A percentile compares a stretch with the other conserved stretches of the same genome.
Evolutionary conservation across 306 rosid species (phyloP).

Genomic region (Trifolium pratense): DNA sequence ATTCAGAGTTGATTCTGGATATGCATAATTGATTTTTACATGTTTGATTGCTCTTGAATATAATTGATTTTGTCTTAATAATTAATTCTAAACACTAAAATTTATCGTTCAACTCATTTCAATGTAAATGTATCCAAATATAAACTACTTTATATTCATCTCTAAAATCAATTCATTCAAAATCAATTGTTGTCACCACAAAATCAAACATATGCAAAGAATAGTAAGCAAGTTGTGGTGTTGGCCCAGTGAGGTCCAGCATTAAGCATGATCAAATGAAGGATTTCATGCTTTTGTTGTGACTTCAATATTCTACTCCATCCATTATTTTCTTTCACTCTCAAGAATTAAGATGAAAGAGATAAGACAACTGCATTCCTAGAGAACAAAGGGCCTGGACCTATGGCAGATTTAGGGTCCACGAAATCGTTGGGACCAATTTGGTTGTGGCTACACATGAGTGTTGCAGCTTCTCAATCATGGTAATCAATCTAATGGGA

Average conservation of each 20-base stretch:
- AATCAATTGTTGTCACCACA: too few relatives aligned
- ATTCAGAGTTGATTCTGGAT: too few relatives aligned
- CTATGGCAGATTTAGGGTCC: slow-evolving; percentile 66
- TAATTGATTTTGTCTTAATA: too few relatives aligned
- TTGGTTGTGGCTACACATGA: slow-evolving; percentile 27
- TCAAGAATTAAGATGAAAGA: slow-evolving; percentile 52
- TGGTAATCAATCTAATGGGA: slow-evolving; percentile 38
- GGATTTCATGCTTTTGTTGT: slow-evolving; percentile 23
- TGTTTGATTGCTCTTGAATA: too few relatives aligned
- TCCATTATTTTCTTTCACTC: background rate
- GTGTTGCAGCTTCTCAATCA: slow-evolving; percentile 1
- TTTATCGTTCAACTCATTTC: too few relatives aligned
- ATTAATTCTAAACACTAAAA: too few relatives aligned
- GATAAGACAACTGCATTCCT: slow-evolving; percentile 62
- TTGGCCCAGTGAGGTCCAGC: slow-evolving; percentile 39
- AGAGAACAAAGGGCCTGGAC: slow-evolving; percentile 54
- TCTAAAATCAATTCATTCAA: too few relatives aligned
- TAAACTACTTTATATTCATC: too few relatives aligned
- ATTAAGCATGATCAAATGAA: slow-evolving; percentile 27
- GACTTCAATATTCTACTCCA: background rate
- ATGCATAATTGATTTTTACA: too few relatives aligned
- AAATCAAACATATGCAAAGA: too few relatives aligned
- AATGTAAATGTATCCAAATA: too few relatives aligned
- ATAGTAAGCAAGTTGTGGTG: slow-evolving; percentile 2
- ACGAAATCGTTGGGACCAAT: slow-evolving; percentile 66